phyloP scores from a whole-genome alignment of 148 eudicot species.

The Limonium bicolor region DNA sequence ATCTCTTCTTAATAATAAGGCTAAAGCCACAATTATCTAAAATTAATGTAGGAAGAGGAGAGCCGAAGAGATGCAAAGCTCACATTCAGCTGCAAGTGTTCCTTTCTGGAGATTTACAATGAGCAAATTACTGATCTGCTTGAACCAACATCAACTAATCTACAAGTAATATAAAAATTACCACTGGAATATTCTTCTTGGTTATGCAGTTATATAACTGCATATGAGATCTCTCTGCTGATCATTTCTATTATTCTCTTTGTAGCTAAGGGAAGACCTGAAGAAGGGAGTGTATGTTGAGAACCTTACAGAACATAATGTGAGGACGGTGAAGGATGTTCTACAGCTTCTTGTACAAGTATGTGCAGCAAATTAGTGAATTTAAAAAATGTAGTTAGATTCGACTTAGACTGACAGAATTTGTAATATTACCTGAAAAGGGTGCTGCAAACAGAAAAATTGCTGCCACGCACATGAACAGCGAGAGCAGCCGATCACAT shows the following conservation, averaged over 20 bases:
- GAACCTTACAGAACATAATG: slow-evolving; percentile 37
- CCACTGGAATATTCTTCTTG: too few relatives aligned
- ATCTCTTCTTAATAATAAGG: too few relatives aligned
- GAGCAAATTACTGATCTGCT: slow-evolving; percentile 66
- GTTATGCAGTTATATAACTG: neutral
- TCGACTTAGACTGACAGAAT: too few relatives aligned
- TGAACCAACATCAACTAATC: slow-evolving; percentile 50
- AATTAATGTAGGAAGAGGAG: slow-evolving; percentile 64
- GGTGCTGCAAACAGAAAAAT: slow-evolving; percentile 63
- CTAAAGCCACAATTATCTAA: too few relatives aligned
- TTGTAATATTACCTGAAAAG: slow-evolving; percentile 14
- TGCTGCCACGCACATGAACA: slow-evolving; percentile 60
- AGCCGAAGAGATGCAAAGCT: slow-evolving; percentile 36
- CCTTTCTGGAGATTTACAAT: slow-evolving; percentile 64
- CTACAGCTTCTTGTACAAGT: slow-evolving; percentile 50
- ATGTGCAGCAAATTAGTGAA: slow-evolving; percentile 1
- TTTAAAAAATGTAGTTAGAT: neutral
- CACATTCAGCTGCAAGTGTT: slow-evolving; percentile 54
- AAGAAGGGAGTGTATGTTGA: slow-evolving; percentile 62
- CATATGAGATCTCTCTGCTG: too few relatives aligned
- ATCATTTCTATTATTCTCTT: slow-evolving; percentile 1
- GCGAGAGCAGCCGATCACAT: slow-evolving; percentile 66
- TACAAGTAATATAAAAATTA: slow-evolving; percentile 25
- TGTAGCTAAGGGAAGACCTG: slow-evolving; percentile 51
- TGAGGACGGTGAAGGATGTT: slow-evolving; percentile 37